Percentiles rank a stretch among this genome's conserved stretches.
phyloP scores from a whole-genome alignment of 768 basidiomycete species.

The Calocera cornea region DNA sequence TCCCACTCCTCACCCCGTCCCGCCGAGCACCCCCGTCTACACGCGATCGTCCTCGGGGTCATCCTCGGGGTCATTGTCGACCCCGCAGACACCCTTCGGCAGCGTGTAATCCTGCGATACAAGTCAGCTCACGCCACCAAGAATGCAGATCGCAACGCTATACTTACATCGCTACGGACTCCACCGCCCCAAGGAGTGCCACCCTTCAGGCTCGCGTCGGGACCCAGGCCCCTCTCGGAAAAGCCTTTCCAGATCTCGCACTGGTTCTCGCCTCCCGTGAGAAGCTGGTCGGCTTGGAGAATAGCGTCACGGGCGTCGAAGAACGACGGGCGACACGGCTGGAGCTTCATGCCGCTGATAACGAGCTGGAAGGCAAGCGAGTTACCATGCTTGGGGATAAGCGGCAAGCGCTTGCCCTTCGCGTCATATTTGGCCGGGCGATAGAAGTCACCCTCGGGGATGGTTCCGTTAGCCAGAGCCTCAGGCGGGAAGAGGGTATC shows the following conservation, averaged over 20 bases:
- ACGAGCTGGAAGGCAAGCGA: conserved; percentile 74
- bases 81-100: conserved; percentile 29
- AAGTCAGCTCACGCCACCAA: neutral
- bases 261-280: conserved; percentile 87
- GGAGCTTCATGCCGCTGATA: conserved; percentile 86
- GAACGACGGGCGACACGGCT: conserved; percentile 79
- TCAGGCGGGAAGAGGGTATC: conserved; percentile 69
- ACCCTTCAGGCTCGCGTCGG: conserved; percentile 58
- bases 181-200: conserved; percentile 91
- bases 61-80: conserved; percentile 16
- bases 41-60: neutral
- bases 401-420: conserved; percentile 35
- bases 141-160: neutral
- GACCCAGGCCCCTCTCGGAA: conserved; percentile 64
- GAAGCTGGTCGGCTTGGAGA: conserved; percentile 74
- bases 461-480: conserved; percentile 45
- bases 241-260: conserved; percentile 83
- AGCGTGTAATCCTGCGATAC: conserved; percentile 28
- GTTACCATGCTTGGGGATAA: conserved; percentile 86
- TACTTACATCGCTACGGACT: conserved; percentile 48
- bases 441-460: conserved; percentile 69
- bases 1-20: neutral
- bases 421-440: conserved; percentile 27
- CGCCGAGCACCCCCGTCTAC: too few relatives aligned
- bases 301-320: conserved; percentile 83